Evolutionary conservation across 1,284 basidiomycete genomes (phyloP).

Genomic region (Puccinia brachypodii): DNA sequence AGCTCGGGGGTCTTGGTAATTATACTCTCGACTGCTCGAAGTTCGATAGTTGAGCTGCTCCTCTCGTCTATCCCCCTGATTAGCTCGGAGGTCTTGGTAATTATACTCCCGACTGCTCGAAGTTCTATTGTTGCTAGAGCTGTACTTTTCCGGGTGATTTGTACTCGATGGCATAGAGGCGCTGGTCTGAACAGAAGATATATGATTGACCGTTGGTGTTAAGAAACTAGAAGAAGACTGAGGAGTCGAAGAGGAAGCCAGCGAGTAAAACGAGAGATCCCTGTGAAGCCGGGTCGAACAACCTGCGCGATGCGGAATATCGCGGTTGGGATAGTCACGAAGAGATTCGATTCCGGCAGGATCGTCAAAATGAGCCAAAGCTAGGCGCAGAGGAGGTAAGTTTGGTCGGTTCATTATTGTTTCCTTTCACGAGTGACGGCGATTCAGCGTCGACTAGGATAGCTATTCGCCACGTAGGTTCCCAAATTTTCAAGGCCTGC

Average conservation of each 20-base stretch:
- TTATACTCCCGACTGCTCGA: neutral
- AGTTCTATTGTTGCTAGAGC: neutral
- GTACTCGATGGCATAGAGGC: neutral
- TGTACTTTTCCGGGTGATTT: neutral
- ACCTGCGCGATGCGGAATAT: neutral
- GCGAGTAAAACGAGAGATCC: constrained; percentile 42
- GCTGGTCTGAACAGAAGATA: neutral
- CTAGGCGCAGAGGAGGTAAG: constrained; percentile 33
- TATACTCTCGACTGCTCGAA: neutral
- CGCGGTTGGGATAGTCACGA: neutral
- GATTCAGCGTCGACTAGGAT: neutral
- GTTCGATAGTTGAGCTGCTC: neutral
- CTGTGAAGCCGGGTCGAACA: constrained; percentile 1
- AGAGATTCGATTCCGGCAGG: neutral
- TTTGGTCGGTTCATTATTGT: constrained; percentile 36
- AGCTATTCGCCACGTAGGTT: neutral
- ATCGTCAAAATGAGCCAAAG: constrained; percentile 23
- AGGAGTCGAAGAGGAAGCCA: neutral
- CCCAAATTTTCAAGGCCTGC: neutral
- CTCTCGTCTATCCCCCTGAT: neutral
- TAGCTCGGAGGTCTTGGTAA: neutral
- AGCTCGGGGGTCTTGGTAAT: neutral
- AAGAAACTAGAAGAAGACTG: neutral
- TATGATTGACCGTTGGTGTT: neutral
- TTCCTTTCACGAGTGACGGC: neutral